These are phyloP conservation scores for Leucocoprinus leucothites DNA, from an alignment of 768 basidiomycete species.

Conservation along the genomic window DNA sequence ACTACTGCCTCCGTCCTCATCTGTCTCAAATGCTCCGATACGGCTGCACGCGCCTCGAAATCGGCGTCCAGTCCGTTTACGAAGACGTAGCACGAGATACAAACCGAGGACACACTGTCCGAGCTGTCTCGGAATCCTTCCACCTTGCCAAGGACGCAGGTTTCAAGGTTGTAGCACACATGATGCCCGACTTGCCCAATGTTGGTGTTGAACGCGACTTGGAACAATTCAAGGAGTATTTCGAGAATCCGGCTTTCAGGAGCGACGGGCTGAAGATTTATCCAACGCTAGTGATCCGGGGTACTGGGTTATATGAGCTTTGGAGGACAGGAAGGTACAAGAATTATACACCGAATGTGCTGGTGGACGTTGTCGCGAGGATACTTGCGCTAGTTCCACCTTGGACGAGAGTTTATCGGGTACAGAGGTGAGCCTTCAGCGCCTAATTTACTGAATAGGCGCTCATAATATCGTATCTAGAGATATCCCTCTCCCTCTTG, in stretches of 20 bases:
- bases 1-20: constrained; percentile 97
- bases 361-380: constrained; percentile 95
- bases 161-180: constrained; percentile 99
- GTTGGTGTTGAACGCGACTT: constrained; percentile 96
- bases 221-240: constrained; percentile 99
- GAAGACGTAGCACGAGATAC: constrained; percentile 99
- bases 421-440: constrained; percentile 66
- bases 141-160: constrained; percentile 98
- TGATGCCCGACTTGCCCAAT: constrained; percentile 99
- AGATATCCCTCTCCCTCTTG: constrained; percentile 95
- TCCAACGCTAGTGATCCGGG: constrained; percentile 96
- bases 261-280: constrained; percentile 98
- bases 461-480: constrained; percentile 34
- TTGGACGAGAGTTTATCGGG: constrained; percentile 98
- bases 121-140: constrained; percentile 94
- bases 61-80: constrained; percentile 98
- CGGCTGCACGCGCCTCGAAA: constrained; percentile 96
- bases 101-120: constrained; percentile 97
- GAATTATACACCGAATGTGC: constrained; percentile 98
- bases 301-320: constrained; percentile 92
- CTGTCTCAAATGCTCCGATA: constrained; percentile 99
- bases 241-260: constrained; percentile 96
- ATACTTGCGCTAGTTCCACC: constrained; percentile 96
- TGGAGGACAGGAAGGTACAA: constrained; percentile 98
- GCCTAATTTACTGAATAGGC: neutral